phyloP scores from a whole-genome alignment of 495 filamentous ascomycete genomes.

The Podospora tetraspora region DNA sequence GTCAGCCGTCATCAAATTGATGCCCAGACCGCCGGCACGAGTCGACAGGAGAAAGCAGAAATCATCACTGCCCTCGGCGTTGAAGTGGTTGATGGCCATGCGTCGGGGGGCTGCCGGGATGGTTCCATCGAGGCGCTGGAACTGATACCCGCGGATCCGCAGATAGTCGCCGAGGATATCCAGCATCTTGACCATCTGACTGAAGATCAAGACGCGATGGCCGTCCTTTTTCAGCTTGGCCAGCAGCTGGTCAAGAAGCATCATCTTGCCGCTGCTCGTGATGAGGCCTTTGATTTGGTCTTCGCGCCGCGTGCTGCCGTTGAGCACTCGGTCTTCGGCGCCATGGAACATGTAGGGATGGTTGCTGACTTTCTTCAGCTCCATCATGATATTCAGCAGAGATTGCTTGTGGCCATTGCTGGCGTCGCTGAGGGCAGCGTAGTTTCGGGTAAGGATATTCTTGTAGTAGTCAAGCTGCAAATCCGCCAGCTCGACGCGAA shows the following conservation, averaged over 20 bases:
- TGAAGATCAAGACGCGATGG: constrained; percentile 96
- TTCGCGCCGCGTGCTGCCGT: constrained; percentile 69
- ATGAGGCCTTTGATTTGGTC: constrained; percentile 87
- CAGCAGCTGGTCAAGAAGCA: constrained; percentile 89
- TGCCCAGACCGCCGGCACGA: constrained; percentile 89
- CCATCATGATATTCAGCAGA: constrained; percentile 99
- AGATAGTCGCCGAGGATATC: constrained; percentile 94
- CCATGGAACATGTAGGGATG: constrained; percentile 96
- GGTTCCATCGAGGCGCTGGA: constrained; percentile 91
- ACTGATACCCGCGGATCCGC: constrained; percentile 79
- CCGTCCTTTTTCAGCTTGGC: constrained; percentile 85
- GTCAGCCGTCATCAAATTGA: constrained; percentile 98
- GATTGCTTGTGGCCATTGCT: constrained; percentile 85
- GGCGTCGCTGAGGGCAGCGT: constrained; percentile 86
- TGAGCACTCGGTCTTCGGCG: constrained; percentile 81
- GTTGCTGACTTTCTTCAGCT: constrained; percentile 97
- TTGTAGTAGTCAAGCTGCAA: constrained; percentile 97
- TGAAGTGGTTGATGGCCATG: constrained; percentile 96
- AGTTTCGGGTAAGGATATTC: constrained; percentile 95
- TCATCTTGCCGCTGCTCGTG: constrained; percentile 98
- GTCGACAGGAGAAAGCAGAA: constrained; percentile 97
- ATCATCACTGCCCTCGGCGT: constrained; percentile 85
- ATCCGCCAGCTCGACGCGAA: constrained; percentile 92
- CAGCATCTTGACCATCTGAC: constrained; percentile 99
- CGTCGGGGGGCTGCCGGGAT: constrained; percentile 79